phyloP scores from a whole-genome alignment of 2,329 filamentous ascomycete species.

The Pseudocercospora cruenta region DNA sequence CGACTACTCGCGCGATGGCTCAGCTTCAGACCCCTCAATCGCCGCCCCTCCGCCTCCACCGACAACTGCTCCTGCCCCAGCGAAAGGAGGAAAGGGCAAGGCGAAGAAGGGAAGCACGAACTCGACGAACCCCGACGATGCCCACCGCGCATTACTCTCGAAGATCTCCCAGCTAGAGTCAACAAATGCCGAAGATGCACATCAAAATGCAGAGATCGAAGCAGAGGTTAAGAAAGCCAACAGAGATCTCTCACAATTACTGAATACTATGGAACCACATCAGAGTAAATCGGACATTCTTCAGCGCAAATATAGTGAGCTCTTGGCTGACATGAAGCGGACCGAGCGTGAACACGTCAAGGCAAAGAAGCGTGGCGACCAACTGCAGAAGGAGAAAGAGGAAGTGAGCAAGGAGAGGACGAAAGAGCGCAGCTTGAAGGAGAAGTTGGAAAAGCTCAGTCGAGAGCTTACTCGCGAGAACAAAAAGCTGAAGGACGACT shows the following conservation, averaged over 20 bases:
- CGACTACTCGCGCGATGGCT: conserved; percentile 37
- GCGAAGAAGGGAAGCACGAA: conserved; percentile 55
- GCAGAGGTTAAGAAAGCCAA: conserved; percentile 93
- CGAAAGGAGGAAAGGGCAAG: conserved; percentile 77
- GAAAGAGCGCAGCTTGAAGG: conserved; percentile 88
- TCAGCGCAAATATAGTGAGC: conserved; percentile 86
- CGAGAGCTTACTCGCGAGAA: conserved; percentile 95
- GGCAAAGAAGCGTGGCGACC: conserved; percentile 92
- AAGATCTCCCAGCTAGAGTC: conserved; percentile 95
- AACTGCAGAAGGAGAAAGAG: conserved; percentile 95
- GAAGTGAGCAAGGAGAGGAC: conserved; percentile 82
- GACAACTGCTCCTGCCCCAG: conserved; percentile 52
- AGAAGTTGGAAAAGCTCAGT: conserved; percentile 95
- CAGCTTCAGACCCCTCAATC: conserved; percentile 37
- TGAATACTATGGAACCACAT: conserved; percentile 85
- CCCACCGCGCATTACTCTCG: conserved; percentile 85
- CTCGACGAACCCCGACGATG: conserved; percentile 84
- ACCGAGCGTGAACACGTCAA: conserved; percentile 92
- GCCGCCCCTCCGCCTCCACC: conserved; percentile 43
- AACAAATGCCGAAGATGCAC: conserved; percentile 89
- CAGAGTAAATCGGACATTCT: conserved; percentile 89
- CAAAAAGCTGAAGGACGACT: conserved; percentile 95
- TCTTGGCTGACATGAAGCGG: conserved; percentile 92
- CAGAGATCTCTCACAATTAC: conserved; percentile 82
- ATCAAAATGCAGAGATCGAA: conserved; percentile 94